A percentile compares a stretch with the other conserved stretches of the same genome.
Evolutionary conservation across 1,284 basidiomycete species (phyloP).

Genomic region (Mycena sp.): DNA sequence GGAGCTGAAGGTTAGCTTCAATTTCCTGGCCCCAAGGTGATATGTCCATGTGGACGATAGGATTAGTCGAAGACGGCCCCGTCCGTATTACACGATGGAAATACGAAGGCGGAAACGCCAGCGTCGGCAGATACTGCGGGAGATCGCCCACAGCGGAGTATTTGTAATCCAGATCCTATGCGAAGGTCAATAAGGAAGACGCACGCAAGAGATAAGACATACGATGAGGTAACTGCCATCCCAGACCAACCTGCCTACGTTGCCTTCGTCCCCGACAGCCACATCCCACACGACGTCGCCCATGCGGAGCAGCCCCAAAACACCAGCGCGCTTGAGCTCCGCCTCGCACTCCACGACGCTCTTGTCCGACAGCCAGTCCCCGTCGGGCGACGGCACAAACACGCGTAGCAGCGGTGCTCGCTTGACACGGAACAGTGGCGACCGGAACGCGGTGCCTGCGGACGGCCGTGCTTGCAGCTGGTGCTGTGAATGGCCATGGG

Average conservation of each 20-base stretch:
- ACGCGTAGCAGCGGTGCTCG: conserved; percentile 79
- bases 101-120: conserved; percentile 84
- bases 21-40: conserved; percentile 81
- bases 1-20: conserved; percentile 72
- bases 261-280: conserved; percentile 84
- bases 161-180: conserved; percentile 82
- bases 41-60: conserved; percentile 77
- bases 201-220: conserved; percentile 37
- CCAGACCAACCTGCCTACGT: conserved; percentile 81
- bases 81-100: conserved; percentile 84
- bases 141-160: conserved; percentile 79
- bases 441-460: conserved; percentile 55
- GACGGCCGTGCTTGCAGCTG: conserved; percentile 29
- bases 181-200: not conserved
- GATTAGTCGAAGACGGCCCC: conserved; percentile 66
- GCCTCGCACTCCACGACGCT: conserved; percentile 82
- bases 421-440: conserved; percentile 71
- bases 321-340: conserved; percentile 74
- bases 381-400: conserved; percentile 83
- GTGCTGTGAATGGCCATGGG: conserved; percentile 51
- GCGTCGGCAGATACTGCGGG: conserved; percentile 76
- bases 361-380: conserved; percentile 82
- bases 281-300: conserved; percentile 87
- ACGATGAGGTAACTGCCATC: conserved; percentile 86
- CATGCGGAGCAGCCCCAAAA: conserved; percentile 64